These are phyloP conservation scores for Mortierella sp. DNA, from an alignment of 371 early-diverging fungal genomes.

Conservation along the genomic window DNA sequence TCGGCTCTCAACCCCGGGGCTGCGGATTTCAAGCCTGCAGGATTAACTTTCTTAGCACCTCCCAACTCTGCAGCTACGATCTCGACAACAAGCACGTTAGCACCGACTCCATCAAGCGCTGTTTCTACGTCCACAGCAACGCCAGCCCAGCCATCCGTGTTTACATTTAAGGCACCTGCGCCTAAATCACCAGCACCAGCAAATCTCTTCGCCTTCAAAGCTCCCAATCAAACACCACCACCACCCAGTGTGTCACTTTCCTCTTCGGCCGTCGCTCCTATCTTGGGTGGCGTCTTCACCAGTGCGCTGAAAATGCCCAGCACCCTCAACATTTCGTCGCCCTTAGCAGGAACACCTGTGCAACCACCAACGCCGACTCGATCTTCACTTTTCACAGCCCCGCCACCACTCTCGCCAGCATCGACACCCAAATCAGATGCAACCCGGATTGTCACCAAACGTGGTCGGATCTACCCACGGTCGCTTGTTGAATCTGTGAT, in stretches of 20 bases:
- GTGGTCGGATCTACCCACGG: conserved; percentile 38
- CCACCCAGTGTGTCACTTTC: not conserved
- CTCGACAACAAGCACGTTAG: not conserved
- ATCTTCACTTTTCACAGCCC: conserved; percentile 1
- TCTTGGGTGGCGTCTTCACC: not conserved
- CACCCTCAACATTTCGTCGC: not conserved
- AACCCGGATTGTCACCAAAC: conserved; percentile 26
- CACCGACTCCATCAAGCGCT: not conserved
- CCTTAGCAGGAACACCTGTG: not conserved
- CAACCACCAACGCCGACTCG: conserved; percentile 20
- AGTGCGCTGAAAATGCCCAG: not conserved
- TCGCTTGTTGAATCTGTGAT: conserved; percentile 27
- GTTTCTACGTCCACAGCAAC: not conserved
- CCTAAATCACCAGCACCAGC: not conserved
- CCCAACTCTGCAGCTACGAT: not conserved
- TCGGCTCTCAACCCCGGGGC: not conserved
- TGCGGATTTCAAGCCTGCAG: not conserved
- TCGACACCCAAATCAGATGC: conserved; percentile 28
- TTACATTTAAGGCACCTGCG: not conserved
- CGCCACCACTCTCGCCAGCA: conserved; percentile 1
- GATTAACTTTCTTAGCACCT: conserved; percentile 17
- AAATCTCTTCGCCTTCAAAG: conserved; percentile 6
- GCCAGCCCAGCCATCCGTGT: not conserved
- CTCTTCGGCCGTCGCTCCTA: not conserved
- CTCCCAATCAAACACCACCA: not conserved